A percentile compares a stretch with the other conserved stretches of the same genome.
Conservation (phyloP, 768 basidiomycete species). For the Strobilomyces dryophilus region DNA sequence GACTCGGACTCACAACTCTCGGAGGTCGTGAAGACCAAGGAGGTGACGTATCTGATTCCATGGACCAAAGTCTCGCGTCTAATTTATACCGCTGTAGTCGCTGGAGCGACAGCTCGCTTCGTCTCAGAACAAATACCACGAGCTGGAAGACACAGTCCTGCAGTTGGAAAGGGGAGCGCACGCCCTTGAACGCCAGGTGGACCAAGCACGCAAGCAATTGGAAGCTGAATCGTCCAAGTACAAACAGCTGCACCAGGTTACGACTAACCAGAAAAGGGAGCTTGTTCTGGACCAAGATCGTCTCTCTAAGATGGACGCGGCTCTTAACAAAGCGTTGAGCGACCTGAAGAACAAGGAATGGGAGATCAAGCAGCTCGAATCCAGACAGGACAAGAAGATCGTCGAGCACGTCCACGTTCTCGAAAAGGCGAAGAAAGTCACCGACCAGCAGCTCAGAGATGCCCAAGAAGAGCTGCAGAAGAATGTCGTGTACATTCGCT, state of each 20-base stretch:
- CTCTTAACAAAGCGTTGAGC: conserved; percentile 73
- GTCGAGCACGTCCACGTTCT: conserved; percentile 97
- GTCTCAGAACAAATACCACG: conserved; percentile 72
- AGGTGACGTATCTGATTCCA: conserved; percentile 45
- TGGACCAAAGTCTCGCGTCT: background rate
- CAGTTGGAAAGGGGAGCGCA: conserved; percentile 81
- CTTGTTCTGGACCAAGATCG: conserved; percentile 63
- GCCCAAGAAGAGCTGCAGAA: conserved; percentile 76
- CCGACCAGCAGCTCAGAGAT: conserved; percentile 84
- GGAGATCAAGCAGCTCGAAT: conserved; percentile 82
- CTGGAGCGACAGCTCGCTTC: conserved; percentile 73
- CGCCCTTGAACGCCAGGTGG: conserved; percentile 67
- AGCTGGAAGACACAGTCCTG: conserved; percentile 85
- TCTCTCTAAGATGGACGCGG: conserved; percentile 68
- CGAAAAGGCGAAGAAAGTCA: conserved; percentile 92
- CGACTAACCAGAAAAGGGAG: conserved; percentile 65
- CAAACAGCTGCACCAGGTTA: conserved; percentile 65
- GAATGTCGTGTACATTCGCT: conserved; percentile 71
- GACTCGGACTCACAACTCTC: conserved; percentile 63
- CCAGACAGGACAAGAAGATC: conserved; percentile 94
- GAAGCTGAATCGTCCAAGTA: conserved; percentile 71
- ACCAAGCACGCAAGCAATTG: conserved; percentile 66
- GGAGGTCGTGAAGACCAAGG: conserved; percentile 61
- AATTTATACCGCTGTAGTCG: conserved; percentile 40
- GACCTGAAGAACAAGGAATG: conserved; percentile 80